A percentile compares a stretch with the other conserved stretches of the same genome.
phyloP scores from a whole-genome alignment of 805 yeast species.

The Ogataea nitratoaversa region DNA sequence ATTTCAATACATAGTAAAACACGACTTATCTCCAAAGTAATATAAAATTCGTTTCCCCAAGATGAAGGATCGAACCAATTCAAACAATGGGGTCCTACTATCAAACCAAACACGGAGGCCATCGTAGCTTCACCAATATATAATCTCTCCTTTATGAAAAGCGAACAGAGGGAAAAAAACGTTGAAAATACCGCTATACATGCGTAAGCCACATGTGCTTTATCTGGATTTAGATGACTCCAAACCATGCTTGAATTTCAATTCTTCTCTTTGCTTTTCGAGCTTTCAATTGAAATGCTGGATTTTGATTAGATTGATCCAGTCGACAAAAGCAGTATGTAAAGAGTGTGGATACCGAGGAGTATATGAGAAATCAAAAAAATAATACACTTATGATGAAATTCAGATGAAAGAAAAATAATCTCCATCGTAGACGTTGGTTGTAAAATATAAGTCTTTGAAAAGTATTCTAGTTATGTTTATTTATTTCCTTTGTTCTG shows the following conservation, averaged over 20 bases:
- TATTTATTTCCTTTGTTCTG: no score
- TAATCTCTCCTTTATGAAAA: constrained; percentile 53
- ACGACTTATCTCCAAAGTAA: constrained; percentile 57
- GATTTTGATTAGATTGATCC: no score
- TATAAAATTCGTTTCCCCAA: constrained; percentile 53
- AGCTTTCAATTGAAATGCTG: no score
- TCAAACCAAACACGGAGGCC: constrained; percentile 58
- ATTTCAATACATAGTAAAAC: constrained; percentile 68
- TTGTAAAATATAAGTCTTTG: no score
- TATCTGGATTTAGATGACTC: constrained; percentile 29
- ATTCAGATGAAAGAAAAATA: no score
- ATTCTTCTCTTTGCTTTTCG: no score
- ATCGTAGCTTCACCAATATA: constrained; percentile 67
- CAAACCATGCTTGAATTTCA: constrained; percentile 24
- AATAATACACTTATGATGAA: no score
- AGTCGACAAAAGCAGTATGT: no score
- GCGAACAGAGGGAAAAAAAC: constrained; percentile 53
- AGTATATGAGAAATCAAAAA: no score
- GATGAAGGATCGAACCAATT: constrained; percentile 52
- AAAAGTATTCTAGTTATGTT: no score
- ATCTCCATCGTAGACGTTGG: no score
- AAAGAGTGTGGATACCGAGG: no score
- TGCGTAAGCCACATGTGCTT: constrained; percentile 43
- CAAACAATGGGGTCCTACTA: constrained; percentile 56
- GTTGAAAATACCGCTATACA: constrained; percentile 59